A percentile compares a stretch with the other conserved stretches of the same genome.
These are phyloP conservation scores for Penicillium bialowiezense DNA, from an alignment of 495 filamentous ascomycete species.

Conservation along the genomic window DNA sequence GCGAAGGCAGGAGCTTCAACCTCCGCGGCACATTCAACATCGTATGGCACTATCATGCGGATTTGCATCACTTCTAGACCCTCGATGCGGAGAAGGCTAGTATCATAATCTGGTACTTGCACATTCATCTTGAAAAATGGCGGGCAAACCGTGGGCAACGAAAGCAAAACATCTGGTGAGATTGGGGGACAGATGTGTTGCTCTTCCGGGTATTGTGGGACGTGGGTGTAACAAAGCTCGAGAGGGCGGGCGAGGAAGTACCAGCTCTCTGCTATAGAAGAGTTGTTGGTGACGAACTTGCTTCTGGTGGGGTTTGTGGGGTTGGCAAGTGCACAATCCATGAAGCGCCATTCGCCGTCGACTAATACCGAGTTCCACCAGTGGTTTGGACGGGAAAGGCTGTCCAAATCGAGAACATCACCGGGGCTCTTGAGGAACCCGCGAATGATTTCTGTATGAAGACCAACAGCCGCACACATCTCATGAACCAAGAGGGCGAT, in stretches of 20 bases:
- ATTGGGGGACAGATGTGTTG: slow-evolving; percentile 93
- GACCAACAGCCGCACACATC: slow-evolving; percentile 89
- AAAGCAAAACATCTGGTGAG: slow-evolving; percentile 74
- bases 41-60: slow-evolving; percentile 78
- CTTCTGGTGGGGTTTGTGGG: slow-evolving; percentile 81
- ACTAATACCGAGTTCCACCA: slow-evolving; percentile 98
- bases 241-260: slow-evolving; percentile 87
- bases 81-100: slow-evolving; percentile 79
- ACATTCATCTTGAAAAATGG: slow-evolving; percentile 80
- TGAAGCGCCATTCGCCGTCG: slow-evolving; percentile 93
- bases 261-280: slow-evolving; percentile 74
- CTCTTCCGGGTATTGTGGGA: slow-evolving; percentile 77
- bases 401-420: slow-evolving; percentile 71
- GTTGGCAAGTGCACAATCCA: slow-evolving; percentile 90
- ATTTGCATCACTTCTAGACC: slow-evolving; percentile 90
- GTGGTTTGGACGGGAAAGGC: slow-evolving; percentile 79
- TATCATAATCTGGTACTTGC: slow-evolving; percentile 85
- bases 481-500: slow-evolving; percentile 84
- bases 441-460: slow-evolving; percentile 78
- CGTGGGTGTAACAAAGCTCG: slow-evolving; percentile 91
- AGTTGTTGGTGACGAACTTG: slow-evolving; percentile 69
- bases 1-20: slow-evolving; percentile 80
- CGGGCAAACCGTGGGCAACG: slow-evolving; percentile 80
- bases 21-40: slow-evolving; percentile 92
- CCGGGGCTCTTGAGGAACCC: slow-evolving; percentile 91